Percentiles rank a stretch among this genome's conserved stretches.
phyloP scores from a whole-genome alignment of 768 basidiomycete genomes.

The Termitomyces heimii region DNA sequence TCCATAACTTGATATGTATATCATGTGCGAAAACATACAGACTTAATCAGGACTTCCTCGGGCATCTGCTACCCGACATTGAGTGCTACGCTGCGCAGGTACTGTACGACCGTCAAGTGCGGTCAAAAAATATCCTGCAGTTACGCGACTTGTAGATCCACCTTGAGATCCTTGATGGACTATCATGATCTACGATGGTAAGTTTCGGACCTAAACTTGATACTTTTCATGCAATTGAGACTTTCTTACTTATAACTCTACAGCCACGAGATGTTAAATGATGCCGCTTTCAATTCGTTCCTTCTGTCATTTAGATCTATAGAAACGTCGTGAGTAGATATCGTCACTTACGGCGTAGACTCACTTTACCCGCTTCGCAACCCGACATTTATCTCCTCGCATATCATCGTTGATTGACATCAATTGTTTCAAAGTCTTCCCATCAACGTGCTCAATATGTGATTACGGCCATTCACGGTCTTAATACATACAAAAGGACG shows the following conservation, averaged over 20 bases:
- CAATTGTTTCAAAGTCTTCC: not conserved
- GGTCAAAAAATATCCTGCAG: not conserved
- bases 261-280: not conserved
- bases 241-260: not conserved
- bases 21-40: not conserved
- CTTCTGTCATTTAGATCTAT: not conserved
- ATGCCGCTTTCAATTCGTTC: not conserved
- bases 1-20: not conserved
- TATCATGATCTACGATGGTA: not conserved
- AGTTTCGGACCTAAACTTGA: not conserved
- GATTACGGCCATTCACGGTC: not conserved
- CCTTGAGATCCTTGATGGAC: not conserved
- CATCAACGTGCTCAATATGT: not conserved
- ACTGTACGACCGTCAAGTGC: not conserved
- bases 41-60: not conserved
- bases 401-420: not conserved
- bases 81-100: not conserved
- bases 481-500: not conserved
- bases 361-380: not conserved
- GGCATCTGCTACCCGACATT: not conserved
- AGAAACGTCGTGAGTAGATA: not conserved
- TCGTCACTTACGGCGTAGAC: not conserved
- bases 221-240: not conserved
- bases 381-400: not conserved
- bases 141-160: not conserved